Conservation (phyloP, 2,329 filamentous ascomycete species). For the Penicillium nordicum region DNA sequence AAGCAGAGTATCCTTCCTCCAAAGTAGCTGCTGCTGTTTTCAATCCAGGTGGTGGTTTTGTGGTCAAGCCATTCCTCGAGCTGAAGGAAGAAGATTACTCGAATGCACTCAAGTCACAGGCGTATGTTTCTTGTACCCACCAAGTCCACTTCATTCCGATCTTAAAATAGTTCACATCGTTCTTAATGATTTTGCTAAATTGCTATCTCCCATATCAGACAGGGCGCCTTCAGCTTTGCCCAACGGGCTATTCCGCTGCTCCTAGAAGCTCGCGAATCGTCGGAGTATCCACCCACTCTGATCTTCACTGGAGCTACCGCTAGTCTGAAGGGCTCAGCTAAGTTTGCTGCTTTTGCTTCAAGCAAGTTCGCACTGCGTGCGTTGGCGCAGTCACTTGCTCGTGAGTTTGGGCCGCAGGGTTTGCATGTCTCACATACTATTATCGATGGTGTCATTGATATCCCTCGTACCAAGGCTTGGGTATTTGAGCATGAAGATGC, state of each 20-base stretch:
- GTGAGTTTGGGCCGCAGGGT: slow-evolving; percentile 80
- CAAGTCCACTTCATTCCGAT: too few species aligned
- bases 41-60: slow-evolving; percentile 57
- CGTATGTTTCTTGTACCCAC: slow-evolving; percentile 31
- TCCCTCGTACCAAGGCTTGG: slow-evolving; percentile 64
- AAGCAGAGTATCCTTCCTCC: slow-evolving; percentile 50
- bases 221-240: slow-evolving; percentile 72
- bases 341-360: slow-evolving; percentile 68
- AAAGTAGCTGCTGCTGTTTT: slow-evolving; percentile 55
- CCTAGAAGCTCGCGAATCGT: slow-evolving; percentile 53
- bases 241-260: slow-evolving; percentile 69
- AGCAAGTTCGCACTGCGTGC: slow-evolving; percentile 78
- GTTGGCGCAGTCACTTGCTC: slow-evolving; percentile 69
- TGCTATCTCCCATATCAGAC: slow-evolving; percentile 21
- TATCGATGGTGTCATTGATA: slow-evolving; percentile 83
- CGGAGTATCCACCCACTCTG: slow-evolving; percentile 67
- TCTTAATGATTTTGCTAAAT: background rate
- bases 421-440: slow-evolving; percentile 80
- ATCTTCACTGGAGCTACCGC: slow-evolving; percentile 88
- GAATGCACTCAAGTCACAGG: slow-evolving; percentile 49
- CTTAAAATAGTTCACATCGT: background rate
- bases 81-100: slow-evolving; percentile 57
- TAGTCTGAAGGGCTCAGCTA: slow-evolving; percentile 67
- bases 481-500: slow-evolving; percentile 56
- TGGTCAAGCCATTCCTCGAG: slow-evolving; percentile 60